phyloP scores from a whole-genome alignment of 371 early-diverging fungal genomes.

The Mortierella sp. region DNA sequence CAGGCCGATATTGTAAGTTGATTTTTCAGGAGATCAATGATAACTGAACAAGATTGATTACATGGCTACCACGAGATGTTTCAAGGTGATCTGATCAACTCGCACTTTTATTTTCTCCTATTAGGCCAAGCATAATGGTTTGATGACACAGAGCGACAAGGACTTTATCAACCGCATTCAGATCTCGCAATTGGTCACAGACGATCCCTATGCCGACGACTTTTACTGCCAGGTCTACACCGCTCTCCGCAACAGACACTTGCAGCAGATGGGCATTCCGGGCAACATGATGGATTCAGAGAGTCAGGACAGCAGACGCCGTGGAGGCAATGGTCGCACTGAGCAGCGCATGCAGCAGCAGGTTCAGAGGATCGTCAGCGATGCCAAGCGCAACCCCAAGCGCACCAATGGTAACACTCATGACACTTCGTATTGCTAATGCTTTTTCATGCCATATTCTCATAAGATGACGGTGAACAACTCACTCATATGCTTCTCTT shows the following conservation, averaged over 20 bases:
- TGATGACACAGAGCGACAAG: slow-evolving; percentile 96
- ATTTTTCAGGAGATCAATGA: background rate
- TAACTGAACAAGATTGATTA: background rate
- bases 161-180: slow-evolving; percentile 94
- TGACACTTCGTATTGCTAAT: background rate
- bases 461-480: slow-evolving; percentile 33
- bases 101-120: background rate
- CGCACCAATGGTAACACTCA: slow-evolving; percentile 63
- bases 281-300: slow-evolving; percentile 39
- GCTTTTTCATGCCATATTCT: slow-evolving; percentile 44
- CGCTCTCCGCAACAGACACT: slow-evolving; percentile 76
- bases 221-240: slow-evolving; percentile 95
- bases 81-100: background rate
- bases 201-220: slow-evolving; percentile 92
- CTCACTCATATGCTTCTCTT: background rate
- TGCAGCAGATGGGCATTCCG: slow-evolving; percentile 61
- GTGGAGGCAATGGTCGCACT: slow-evolving; percentile 67
- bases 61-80: background rate
- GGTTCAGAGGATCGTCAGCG: slow-evolving; percentile 92
- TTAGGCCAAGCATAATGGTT: slow-evolving; percentile 83
- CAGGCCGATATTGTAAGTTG: slow-evolving; percentile 53
- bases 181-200: slow-evolving; percentile 92
- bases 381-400: slow-evolving; percentile 90
- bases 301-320: slow-evolving; percentile 40
- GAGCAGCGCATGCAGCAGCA: slow-evolving; percentile 92